Percentiles rank a stretch among this genome's conserved stretches.
Conservation (phyloP, 2,329 filamentous ascomycete species). For the Hymenoscyphus scutula region DNA sequence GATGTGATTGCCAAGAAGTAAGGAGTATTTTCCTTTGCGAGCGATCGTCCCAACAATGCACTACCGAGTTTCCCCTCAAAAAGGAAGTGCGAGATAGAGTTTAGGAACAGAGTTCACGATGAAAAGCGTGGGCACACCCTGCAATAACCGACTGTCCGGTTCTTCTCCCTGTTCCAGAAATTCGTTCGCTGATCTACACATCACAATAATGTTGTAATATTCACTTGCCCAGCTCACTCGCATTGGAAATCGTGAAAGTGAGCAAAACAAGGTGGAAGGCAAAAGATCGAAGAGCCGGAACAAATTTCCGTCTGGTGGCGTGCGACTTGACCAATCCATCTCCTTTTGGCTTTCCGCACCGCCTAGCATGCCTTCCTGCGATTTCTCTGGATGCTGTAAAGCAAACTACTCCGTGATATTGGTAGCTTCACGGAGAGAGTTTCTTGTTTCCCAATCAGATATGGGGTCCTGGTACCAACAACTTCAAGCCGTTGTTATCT, state of each 20-base stretch:
- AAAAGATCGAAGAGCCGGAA: constrained; percentile 1
- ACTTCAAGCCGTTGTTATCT: background rate
- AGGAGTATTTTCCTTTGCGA: background rate
- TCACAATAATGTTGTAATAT: background rate
- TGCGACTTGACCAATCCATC: background rate
- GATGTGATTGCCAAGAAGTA: background rate
- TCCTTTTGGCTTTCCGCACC: background rate
- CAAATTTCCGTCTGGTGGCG: background rate
- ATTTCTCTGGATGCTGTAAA: background rate
- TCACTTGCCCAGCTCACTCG: background rate
- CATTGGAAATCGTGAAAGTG: background rate
- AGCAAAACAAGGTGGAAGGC: background rate
- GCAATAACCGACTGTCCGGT: background rate
- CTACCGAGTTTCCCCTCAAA: background rate
- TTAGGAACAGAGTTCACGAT: background rate
- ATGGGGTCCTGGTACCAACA: background rate
- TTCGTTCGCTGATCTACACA: background rate
- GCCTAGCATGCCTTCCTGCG: background rate
- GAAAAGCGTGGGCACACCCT: background rate
- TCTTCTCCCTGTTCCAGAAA: background rate
- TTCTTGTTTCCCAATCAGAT: background rate
- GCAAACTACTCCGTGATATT: background rate
- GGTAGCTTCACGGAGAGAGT: background rate
- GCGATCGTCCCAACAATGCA: background rate
- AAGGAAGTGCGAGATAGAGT: background rate